Base-by-base conservation (phyloP, 108 stramenopile species). In the Mayamaea pseudoterrestris region DNA sequence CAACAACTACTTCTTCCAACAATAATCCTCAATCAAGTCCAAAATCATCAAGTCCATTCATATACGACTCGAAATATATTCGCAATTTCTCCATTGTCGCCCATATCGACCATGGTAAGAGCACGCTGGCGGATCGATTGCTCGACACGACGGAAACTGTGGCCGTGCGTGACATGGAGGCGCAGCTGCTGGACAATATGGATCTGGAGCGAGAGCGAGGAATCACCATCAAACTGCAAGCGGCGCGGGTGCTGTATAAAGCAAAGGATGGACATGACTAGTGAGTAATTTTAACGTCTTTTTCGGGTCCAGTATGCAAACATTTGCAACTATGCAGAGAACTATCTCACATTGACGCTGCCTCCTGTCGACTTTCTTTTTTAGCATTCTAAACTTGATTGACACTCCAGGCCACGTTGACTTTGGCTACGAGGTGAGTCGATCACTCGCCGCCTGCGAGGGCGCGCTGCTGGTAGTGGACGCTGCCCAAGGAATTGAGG, bases 71-170 rank as follows among this genome's bases (percentile, higher is more conserved):
- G 4, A 58, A 72, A n/a, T 61, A 77, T 17, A 95, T 95, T 37
- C 80, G 98, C 31, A 99, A 99, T 72, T 98, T 99, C 61, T 79
- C 69, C 50, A 97, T 99, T 30, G 95, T 97, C 41, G 98, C 98
- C 2, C 95, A 97, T 65, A 92, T 98, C 28, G 98, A 98, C 44
- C 98, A 97, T 68, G 97, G n/a, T n/a, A 97, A 96, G 55, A 89
- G 85, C 18, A 97, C 96, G 5, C 61, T 98, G 35, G 94, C 95
- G 16, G 98, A 99, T 74, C 73, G 96, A 32, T 59, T 95, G 24
- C 58, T 95, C 31, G 90, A 95, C 70, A 55, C 73, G n/a, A 90
- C 90, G 0, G 44, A 78, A 49, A 90, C 93, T 9, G 93, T 95
- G 5, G 65, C 89, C 0, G n/a, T 48, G 31, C 65, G 94, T 18